These are phyloP conservation scores for Aspergillus aculeatus DNA, from an alignment of 2,329 filamentous ascomycete genomes.

Conservation along the genomic window DNA sequence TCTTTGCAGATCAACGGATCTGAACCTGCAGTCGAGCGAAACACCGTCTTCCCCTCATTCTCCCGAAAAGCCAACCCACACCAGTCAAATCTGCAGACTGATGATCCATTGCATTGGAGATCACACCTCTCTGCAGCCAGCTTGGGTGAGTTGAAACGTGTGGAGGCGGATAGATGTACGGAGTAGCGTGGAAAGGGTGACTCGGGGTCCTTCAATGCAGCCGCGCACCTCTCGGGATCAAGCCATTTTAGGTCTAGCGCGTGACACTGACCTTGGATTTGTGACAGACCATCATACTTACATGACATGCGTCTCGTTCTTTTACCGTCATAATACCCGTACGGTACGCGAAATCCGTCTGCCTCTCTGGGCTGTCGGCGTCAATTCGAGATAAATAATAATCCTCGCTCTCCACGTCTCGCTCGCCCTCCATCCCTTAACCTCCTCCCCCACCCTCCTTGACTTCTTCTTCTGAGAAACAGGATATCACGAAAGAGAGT, in stretches of 20 bases:
- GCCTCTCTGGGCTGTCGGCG: conserved; percentile 1
- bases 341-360: conserved; percentile 4
- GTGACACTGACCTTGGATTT: conserved; percentile 16
- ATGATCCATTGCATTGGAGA: neutral
- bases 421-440: neutral
- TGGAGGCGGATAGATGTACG: neutral
- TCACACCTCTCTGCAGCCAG: neutral
- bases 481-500: neutral
- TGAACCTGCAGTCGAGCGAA: neutral
- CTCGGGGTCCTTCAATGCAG: neutral
- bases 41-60: neutral
- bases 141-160: neutral
- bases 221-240: conserved; percentile 3
- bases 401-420: neutral
- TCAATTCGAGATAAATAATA: conserved; percentile 9
- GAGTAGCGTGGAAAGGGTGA: conserved; percentile 13
- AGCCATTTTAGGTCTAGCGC: conserved; percentile 7
- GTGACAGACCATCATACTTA: conserved; percentile 1
- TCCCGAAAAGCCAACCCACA: neutral
- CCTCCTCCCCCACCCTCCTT: neutral
- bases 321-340: conserved; percentile 13
- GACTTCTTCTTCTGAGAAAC: neutral
- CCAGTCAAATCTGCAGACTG: neutral
- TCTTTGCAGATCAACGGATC: neutral
- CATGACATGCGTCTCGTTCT: conserved; percentile 7